Base-by-base conservation (phyloP, 305 asterid species). In the Petunia hybrid region DNA sequence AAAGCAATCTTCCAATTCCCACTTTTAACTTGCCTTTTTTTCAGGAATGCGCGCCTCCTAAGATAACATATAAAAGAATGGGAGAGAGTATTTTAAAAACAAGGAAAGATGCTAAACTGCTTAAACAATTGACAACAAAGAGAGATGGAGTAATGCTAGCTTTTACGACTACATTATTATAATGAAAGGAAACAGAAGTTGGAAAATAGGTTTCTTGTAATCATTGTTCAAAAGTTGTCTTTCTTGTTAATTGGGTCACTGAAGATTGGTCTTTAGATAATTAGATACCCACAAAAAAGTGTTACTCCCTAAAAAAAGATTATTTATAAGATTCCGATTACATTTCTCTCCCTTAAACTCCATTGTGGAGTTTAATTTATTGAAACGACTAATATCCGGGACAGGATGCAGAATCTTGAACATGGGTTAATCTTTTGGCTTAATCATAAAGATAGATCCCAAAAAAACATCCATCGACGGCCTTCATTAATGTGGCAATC, bases 171-270 rank as follows among this genome's bases (percentile, higher is more conserved):
- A 13, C 35, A 73, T 73, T 48, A 42, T 42, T 40, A 66, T 0
- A 38, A n/a, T 57, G 63, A 31, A 57, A 57, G 5, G 35, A 35
- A 57, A 16, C 4, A 14, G 16, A 35, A 14, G 14, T n/a, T 57
- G 63, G 63, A 57, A 8, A 8, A 51, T 13, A 13, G 3, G 36
- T 51, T 51, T 36, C 12, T 13, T 73, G 78, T 14, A 51, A 73
- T 36, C 78, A 73, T 73, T 36, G 78, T 73, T 73, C 63, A 73
- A 36, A 73, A 35, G 78, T 51, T 73, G 63, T 73, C 51, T 73
- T 73, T 73, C 78, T 73, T 51, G 51, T 73, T 13, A 42, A 51
- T 73, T 73, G 78, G 63, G 63, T 73, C 48, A 73, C 78, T 73
- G 51, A 13, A 73, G n/a, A 13, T 3, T 73, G 78, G 63, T 6